phyloP scores from a whole-genome alignment of 495 filamentous ascomycete genomes.

The Barbatosphaeria neglecta region DNA sequence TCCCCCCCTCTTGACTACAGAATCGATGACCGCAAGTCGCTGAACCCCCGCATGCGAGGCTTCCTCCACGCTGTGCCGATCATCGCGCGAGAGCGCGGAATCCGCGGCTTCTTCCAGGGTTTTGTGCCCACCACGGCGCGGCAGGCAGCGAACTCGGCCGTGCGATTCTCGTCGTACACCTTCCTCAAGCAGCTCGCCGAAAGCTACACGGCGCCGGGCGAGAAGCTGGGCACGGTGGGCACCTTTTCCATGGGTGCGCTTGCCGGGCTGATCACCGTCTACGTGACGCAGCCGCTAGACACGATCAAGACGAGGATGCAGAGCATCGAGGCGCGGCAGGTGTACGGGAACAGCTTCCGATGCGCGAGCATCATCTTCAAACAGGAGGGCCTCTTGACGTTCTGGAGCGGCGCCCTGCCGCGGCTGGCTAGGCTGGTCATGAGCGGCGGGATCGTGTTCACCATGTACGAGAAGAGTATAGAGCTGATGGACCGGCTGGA shows the following conservation, averaged over 20 bases:
- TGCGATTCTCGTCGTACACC: slow-evolving; percentile 82
- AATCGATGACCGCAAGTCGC: slow-evolving; percentile 88
- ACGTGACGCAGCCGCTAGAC: slow-evolving; percentile 81
- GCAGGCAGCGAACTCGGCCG: slow-evolving; percentile 89
- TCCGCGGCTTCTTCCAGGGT: slow-evolving; percentile 91
- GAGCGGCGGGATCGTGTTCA: slow-evolving; percentile 95
- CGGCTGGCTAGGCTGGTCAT: slow-evolving; percentile 70
- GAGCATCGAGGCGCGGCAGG: slow-evolving; percentile 71
- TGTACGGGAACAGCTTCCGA: slow-evolving; percentile 81
- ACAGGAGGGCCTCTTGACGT: slow-evolving; percentile 79
- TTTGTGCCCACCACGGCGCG: slow-evolving; percentile 90
- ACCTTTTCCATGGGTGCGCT: slow-evolving; percentile 88
- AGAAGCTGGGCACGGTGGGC: slow-evolving; percentile 79
- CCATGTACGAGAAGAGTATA: slow-evolving; percentile 98
- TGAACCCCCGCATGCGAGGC: slow-evolving; percentile 77
- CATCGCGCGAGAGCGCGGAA: slow-evolving; percentile 75
- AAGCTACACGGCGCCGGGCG: slow-evolving; percentile 82
- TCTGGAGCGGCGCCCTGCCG: slow-evolving; percentile 90
- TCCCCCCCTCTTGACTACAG: slow-evolving; percentile 23
- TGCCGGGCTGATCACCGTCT: slow-evolving; percentile 89
- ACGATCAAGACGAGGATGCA: slow-evolving; percentile 98
- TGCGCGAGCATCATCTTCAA: slow-evolving; percentile 77
- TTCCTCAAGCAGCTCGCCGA: slow-evolving; percentile 83
- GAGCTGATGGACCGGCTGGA: slow-evolving; percentile 73
- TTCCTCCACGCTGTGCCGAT: slow-evolving; percentile 84